Conservation (phyloP, 805 yeast species). For the Saccharomycopsis amapae region DNA sequence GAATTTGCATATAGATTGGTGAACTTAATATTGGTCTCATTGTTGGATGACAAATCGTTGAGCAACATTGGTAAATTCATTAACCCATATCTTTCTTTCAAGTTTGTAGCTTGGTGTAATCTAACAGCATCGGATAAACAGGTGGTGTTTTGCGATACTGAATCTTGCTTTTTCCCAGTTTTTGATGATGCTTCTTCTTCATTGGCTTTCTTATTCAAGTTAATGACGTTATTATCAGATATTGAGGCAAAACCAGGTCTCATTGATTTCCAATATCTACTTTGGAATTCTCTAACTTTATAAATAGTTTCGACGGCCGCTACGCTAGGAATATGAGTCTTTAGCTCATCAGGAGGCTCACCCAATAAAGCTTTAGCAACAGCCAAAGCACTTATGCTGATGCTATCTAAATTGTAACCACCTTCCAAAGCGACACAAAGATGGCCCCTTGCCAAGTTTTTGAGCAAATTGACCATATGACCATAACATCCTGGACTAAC, state of each 20-base stretch:
- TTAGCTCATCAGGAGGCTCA: constrained; percentile 84
- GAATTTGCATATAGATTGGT: constrained; percentile 29
- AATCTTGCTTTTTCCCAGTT: constrained; percentile 29
- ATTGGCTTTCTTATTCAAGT: constrained; percentile 1
- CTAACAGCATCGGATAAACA: constrained; percentile 70
- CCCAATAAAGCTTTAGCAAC: constrained; percentile 89
- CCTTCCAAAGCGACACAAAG: constrained; percentile 91
- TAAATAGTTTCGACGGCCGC: constrained; percentile 77
- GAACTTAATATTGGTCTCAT: constrained; percentile 8
- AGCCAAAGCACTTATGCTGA: constrained; percentile 82
- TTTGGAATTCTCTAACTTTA: constrained; percentile 72
- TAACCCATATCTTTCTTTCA: constrained; percentile 50
- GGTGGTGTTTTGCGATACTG: constrained; percentile 35
- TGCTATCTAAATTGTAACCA: constrained; percentile 89
- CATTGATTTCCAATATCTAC: constrained; percentile 82
- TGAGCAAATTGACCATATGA: constrained; percentile 88
- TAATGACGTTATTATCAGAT: constrained; percentile 16
- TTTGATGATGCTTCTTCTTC: neutral
- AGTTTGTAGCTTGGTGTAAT: constrained; percentile 53
- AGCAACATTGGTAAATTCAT: constrained; percentile 59
- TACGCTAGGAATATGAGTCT: constrained; percentile 56
- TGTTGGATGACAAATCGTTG: constrained; percentile 28
- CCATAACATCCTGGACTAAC: constrained; percentile 95
- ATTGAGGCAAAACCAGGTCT: constrained; percentile 49
- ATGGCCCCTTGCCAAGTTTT: constrained; percentile 82